Evolutionary conservation across 2,329 filamentous ascomycete genomes (phyloP).

Genomic region (Exophiala calicioides): DNA sequence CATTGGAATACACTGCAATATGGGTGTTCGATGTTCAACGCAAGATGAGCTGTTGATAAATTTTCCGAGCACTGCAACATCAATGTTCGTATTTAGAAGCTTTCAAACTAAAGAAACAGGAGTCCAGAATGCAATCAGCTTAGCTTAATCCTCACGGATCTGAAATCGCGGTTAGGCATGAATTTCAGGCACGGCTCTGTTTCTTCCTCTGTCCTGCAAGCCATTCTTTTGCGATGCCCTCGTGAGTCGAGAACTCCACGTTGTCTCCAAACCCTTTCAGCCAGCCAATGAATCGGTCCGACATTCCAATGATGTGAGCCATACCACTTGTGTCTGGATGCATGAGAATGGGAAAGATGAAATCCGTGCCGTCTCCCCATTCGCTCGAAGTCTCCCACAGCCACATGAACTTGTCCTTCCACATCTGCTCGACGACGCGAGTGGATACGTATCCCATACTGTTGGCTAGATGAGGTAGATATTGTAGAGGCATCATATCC

Average conservation of each 20-base stretch:
- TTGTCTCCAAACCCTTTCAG: conserved; percentile 48
- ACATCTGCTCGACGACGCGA: conserved; percentile 53
- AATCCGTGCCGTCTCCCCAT: conserved; percentile 24
- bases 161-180: too few relatives aligned
- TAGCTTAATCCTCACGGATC: too few relatives aligned
- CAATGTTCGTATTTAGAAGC: too few relatives aligned
- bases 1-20: too few relatives aligned
- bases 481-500: conserved; percentile 54
- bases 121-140: too few relatives aligned
- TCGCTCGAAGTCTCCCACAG: conserved; percentile 38
- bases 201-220: conserved; percentile 23
- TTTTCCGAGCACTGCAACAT: too few relatives aligned
- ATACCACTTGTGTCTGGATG: conserved; percentile 63
- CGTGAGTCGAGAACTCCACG: conserved; percentile 50
- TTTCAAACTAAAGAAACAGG: too few relatives aligned
- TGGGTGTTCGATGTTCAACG: too few relatives aligned
- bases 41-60: too few relatives aligned
- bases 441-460: conserved; percentile 53
- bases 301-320: conserved; percentile 62
- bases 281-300: conserved; percentile 55
- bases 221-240: conserved; percentile 46
- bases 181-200: too few relatives aligned
- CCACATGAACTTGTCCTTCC: conserved; percentile 51
- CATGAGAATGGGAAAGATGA: conserved; percentile 55
- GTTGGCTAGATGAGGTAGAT: conserved; percentile 48